Evolutionary conservation across 805 yeast species (phyloP), one percentile per base, ranked within the genome.

Genomic region (Vanderwaltozyma verrucispora): DNA sequence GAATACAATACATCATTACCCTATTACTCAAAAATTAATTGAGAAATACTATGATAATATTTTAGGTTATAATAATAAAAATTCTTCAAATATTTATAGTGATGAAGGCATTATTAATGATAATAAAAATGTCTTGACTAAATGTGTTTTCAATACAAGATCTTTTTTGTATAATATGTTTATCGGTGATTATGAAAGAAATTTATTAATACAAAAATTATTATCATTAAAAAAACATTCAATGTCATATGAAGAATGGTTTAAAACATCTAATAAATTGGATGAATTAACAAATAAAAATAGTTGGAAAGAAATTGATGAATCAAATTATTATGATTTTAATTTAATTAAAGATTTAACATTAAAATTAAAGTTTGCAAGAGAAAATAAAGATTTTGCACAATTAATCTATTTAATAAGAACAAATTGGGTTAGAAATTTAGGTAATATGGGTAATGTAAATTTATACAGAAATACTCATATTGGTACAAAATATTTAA

Each of bases 361-460:
- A 32, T 45, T 50, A 4, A 79, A 78, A 39, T 63, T 92, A 66
- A 62, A 71, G 30, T 54, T 57, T 2, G 84, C 88, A 0, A 67
- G 96, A 25, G 29, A 55, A 14, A 51, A 62, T 13, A 68, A 72
- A 20, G 83, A 92, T 51, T 72, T 72, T 47, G 64, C 73, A 39
- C 67, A 70, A 30, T 59, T 89, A 25, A 58, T 89, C 12, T 86
- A 83, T 49, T 62, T 84, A 12, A 76, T 92, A 3, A 62, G 97
- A 41, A 89, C 96, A 0, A 75, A 82, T 18, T 82, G 95, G 83
- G 71, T 74, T 2, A 67, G 98, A 44, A 84, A 87, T 51, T 59
- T 86, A 37, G 97, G 94, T 1, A 82, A 85, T 47, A 83, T 87
- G 67, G 94, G 94, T 1, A 81, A 87, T 56, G 72, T 78, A 15